A percentile compares a stretch with the other conserved stretches of the same genome.
These are phyloP conservation scores for Spizellomyces sp. DNA, from an alignment of 192 early-diverging fungal species.

Conservation along the genomic window DNA sequence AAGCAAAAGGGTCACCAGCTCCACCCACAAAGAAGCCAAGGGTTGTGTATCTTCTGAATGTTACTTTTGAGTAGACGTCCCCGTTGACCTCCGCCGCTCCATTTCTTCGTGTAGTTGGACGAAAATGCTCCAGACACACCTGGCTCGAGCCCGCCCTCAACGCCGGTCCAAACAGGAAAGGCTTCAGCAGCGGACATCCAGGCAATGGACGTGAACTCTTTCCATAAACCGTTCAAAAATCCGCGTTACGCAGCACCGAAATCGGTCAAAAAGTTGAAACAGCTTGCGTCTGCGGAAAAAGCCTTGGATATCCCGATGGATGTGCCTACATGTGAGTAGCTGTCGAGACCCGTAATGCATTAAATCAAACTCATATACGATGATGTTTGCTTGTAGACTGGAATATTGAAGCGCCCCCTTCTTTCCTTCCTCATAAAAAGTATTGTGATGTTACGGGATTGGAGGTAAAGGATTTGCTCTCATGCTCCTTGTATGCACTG, in stretches of 20 bases:
- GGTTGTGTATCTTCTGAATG: not conserved
- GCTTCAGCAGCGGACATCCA: not conserved
- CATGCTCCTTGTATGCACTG: not conserved
- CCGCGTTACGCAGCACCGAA: constrained; percentile 62
- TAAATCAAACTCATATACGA: not conserved
- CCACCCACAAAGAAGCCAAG: not conserved
- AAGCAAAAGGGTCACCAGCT: not conserved
- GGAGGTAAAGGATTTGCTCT: constrained; percentile 47
- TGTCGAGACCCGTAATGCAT: not conserved
- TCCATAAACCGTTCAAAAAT: constrained; percentile 74
- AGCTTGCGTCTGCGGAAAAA: constrained; percentile 72
- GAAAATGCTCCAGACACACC: not conserved
- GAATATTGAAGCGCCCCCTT: constrained; percentile 83
- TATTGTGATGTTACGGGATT: constrained; percentile 92
- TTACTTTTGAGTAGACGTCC: too few relatives aligned
- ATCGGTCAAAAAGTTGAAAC: constrained; percentile 80
- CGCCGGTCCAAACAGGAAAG: not conserved
- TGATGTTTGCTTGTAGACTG: constrained; percentile 55
- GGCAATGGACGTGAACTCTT: not conserved
- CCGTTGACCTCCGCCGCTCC: too few relatives aligned
- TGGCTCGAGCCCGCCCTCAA: not conserved
- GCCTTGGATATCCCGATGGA: constrained; percentile 54
- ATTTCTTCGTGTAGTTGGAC: not conserved
- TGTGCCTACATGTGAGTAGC: constrained; percentile 64
- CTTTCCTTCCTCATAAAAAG: constrained; percentile 80